Evolutionary conservation across 106 monocot genomes (phyloP).

Genomic region (Alisma plantagoaquatica): DNA sequence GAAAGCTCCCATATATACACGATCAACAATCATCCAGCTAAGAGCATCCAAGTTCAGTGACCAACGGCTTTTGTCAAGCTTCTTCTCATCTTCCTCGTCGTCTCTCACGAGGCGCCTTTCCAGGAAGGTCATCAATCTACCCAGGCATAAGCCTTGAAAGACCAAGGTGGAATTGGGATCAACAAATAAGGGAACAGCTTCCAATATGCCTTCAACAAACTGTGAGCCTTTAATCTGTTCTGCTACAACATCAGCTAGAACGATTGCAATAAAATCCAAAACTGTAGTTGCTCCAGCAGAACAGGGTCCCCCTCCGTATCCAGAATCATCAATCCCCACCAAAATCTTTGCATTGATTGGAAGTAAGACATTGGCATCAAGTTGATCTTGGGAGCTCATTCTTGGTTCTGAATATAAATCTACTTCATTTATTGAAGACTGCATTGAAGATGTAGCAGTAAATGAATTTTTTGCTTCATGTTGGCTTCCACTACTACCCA

Average conservation of each 20-base stretch:
- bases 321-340: conserved; percentile 85
- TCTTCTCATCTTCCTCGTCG: conserved; percentile 90
- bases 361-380: conserved; percentile 35
- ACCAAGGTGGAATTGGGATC: conserved; percentile 72
- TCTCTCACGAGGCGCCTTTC: conserved; percentile 84
- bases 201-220: conserved; percentile 68
- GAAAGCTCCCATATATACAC: conserved; percentile 93
- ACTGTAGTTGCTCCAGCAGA: conserved; percentile 86
- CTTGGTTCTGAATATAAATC: conserved; percentile 49
- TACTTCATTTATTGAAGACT: conserved; percentile 56
- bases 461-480: conserved; percentile 38
- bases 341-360: conserved; percentile 61
- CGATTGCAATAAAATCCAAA: conserved; percentile 84
- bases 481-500: conserved; percentile 36
- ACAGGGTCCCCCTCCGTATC: conserved; percentile 89
- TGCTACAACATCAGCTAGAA: conserved; percentile 82
- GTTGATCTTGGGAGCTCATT: conserved; percentile 23
- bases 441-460: conserved; percentile 40
- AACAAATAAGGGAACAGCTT: conserved; percentile 68
- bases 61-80: conserved; percentile 91
- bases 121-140: conserved; percentile 91
- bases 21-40: conserved; percentile 86
- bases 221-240: conserved; percentile 81
- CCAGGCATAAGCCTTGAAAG: conserved; percentile 88
- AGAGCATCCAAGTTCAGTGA: conserved; percentile 80